Evolutionary conservation across 129 eudicot species (phyloP), one percentile per base, ranked within the genome.

Genomic region (Lactuca saligna): DNA sequence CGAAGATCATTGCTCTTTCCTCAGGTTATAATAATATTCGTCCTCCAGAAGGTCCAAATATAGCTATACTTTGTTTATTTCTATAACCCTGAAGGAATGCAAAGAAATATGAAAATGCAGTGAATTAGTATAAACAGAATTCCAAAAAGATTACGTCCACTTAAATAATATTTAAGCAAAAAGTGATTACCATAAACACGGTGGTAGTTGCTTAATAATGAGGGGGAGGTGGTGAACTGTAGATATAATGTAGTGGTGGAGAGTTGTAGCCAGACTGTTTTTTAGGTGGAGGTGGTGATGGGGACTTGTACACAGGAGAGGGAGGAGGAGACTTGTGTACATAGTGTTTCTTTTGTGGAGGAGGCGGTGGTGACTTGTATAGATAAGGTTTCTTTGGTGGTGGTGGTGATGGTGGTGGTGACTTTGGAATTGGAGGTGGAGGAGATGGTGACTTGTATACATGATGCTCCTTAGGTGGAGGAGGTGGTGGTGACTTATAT

Each of bases 171-270:
- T 38, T 37, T 38, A 54, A 39, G 41, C 64, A 55, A 12, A 41
- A 55, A 38, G 6, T 8, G 25, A 14, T 56, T 69, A 69, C 74
- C 74, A 3, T 56, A 37, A 29, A 68, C 37, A 48, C 49, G 50
- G 32, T 2, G 8, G 46, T 49, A 29, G 53, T 66, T 9, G 8
- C 10, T 15, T 54, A 51, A 66, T 35, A 17, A 13, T 54, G 51
- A 35, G 74, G 74, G 10, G 74, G 74, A 38, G 74, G 71, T 25
- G 71, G 71, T 31, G 71, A 31, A n/a, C 9, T 29, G 3, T 70
- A 70, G 48, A 42, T 25, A 65, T 70, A 70, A 70, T 44, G 66
- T 58, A 61, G 72, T 67, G 72, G 72, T 13, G 73, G 64, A 0
- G 61, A 67, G 20, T 67, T 68, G 39, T 68, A 38, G 0, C 6